Base-by-base conservation (phyloP, 495 filamentous ascomycete genomes). In the Alectoria sarmentosa region DNA sequence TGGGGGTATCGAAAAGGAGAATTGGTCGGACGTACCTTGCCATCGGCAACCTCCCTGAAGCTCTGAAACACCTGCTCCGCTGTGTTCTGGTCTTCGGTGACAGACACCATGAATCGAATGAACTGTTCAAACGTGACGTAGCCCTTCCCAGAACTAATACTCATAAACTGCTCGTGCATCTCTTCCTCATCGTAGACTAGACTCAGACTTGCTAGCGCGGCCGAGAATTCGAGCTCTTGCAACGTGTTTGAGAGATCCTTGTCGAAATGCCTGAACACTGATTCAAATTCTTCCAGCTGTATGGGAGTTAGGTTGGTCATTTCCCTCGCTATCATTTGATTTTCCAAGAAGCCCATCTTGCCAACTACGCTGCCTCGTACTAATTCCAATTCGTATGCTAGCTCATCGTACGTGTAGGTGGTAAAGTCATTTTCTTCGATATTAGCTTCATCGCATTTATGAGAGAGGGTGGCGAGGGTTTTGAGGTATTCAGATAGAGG, bases 361-460 rank as follows among this genome's bases (percentile, higher is more conserved):
- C 97, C 97, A 54, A 88, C 86, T 48, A 98, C 94, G 36, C 88
- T 92, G 21, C 88, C 87, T 65, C 89, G 90, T 37, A 97, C 94
- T 7, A 98, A 82, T 9, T 89, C 89, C 44, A 97, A 82, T 73
- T 98, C 94, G 80, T 98, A 98, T 55, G 85, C 86, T 26, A 98
- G 83, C 73, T 98, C 94, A 73, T 98, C 94, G 70, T 96, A 90
- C 15, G 91, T 95, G 77, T 96, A 97, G 4, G 93, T 96, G 8
- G 94, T 98, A 76, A 93, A 96, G 75, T 98, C 94, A 74, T 98
- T 98, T 73, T 98, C 94, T 75, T 98, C 94, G 55, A 97, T 96
- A 74, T 98, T 98, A 54, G 94, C 94, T 79, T 98, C 92, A 49
- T 85, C 84, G 73, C 95, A 98, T 75, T 96, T 91, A 68, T 84